Evolutionary conservation across 2,329 filamentous ascomycete species (phyloP).

Genomic region (Aspergillus fructus): DNA sequence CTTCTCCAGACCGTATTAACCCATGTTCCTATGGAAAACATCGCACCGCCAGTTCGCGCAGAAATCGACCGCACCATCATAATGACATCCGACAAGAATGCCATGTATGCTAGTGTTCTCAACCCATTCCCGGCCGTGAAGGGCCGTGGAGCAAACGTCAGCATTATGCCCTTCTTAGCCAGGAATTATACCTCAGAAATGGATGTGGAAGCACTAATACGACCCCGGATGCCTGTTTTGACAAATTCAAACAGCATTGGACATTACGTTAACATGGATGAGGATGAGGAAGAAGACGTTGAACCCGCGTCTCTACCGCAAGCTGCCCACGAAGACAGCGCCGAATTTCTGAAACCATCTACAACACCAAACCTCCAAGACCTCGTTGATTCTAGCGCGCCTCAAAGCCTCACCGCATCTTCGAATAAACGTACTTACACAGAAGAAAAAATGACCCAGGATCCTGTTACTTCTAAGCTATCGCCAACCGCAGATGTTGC

Average conservation of each 20-base stretch:
- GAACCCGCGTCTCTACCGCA: constrained; percentile 12
- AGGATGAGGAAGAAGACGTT: constrained; percentile 32
- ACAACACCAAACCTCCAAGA: constrained; percentile 15
- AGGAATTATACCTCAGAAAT: constrained; percentile 62
- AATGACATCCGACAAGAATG: constrained; percentile 64
- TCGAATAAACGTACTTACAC: constrained; percentile 30
- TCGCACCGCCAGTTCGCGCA: constrained; percentile 70
- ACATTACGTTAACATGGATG: constrained; percentile 23
- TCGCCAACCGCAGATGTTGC: constrained; percentile 9
- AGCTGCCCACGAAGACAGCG: constrained; percentile 13
- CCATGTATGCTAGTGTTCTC: constrained; percentile 78
- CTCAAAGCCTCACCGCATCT: constrained; percentile 12
- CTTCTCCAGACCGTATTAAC: constrained; percentile 66
- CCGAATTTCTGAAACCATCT: constrained; percentile 27
- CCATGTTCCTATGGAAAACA: constrained; percentile 62
- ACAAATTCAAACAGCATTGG: constrained; percentile 30
- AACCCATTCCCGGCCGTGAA: constrained; percentile 69
- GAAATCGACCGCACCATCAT: constrained; percentile 81
- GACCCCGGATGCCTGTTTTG: constrained; percentile 52
- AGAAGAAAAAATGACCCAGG: constrained; percentile 22
- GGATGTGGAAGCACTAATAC: constrained; percentile 68
- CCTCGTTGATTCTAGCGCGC: constrained; percentile 13
- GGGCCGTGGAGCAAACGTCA: constrained; percentile 63
- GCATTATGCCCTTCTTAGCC: constrained; percentile 76
- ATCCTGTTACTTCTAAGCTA: background rate